Evolutionary conservation across 768 basidiomycete genomes (phyloP), one percentile per base, ranked within the genome.

Genomic region (Inosperma sp.): DNA sequence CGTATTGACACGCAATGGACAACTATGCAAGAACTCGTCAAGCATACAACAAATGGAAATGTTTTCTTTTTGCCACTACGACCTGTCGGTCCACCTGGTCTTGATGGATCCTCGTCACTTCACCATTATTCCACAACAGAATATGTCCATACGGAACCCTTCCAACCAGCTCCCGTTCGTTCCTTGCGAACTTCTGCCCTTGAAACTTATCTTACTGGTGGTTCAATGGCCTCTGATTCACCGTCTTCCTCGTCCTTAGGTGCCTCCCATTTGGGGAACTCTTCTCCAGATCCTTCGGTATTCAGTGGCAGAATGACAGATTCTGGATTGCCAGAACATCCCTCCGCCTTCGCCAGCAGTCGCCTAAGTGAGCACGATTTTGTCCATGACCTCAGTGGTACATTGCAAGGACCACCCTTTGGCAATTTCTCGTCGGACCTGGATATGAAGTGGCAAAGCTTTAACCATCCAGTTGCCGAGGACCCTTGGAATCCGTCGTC

Each of bases 231-330:
- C 26, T 77, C 84, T 13, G 83, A 85, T 52, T 88, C 88, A 7
- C 85, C n/a, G n/a, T n/a, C 86, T 3, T 78, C 84, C 2, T 88
- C 88, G 2, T 85, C 86, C 3, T 77, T 87, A 35, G 78, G 83
- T 52, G 79, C 73, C 23, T 79, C 77, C 25, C 70, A 82, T 54
- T 84, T 86, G 62, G 74, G 78, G 37, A 79, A 82, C 55, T 75
- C 73, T 16, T 88, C 87, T 26, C 87, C 88, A 0, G 88, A 89
- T 65, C 76, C 79, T n/a, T 64, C 73, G 22, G 68, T 72, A 7
- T 79, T 85, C 56, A 76, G 74, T 46, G 44, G 60, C 66, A 36
- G 56, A 42, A 40, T 52, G n/a, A 10, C 53, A 17, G 49, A 57
- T 14, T 61, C 61, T 49, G 71, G 68, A 19, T 29, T 51, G 9